Percentiles rank a stretch among this genome's conserved stretches.
phyloP scores from a whole-genome alignment of 2,329 filamentous ascomycete species.

The Alternaria infectoria region DNA sequence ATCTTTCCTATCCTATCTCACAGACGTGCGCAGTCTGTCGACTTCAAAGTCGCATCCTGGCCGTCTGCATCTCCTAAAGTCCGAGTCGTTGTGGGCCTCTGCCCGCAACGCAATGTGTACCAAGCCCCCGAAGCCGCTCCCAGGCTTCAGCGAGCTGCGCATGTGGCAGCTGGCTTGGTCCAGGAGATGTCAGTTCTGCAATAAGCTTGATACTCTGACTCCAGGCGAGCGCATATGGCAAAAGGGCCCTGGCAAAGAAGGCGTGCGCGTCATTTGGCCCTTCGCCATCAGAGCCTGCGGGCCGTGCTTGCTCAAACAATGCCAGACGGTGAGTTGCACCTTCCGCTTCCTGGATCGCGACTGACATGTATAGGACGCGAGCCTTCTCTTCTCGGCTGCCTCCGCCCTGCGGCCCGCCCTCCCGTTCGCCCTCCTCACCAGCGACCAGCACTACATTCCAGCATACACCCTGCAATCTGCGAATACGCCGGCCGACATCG shows the following conservation, averaged over 20 bases:
- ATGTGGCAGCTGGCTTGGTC: slow-evolving; percentile 77
- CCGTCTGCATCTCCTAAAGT: slow-evolving; percentile 55
- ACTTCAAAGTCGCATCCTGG: slow-evolving; percentile 37
- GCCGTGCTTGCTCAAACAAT: slow-evolving; percentile 65
- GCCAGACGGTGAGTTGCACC: slow-evolving; percentile 66
- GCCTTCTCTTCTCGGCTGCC: slow-evolving; percentile 68
- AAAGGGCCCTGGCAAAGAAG: slow-evolving; percentile 66
- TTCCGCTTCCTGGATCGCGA: slow-evolving; percentile 8
- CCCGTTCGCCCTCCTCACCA: slow-evolving; percentile 70
- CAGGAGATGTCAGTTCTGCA: slow-evolving; percentile 71
- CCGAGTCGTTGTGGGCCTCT: slow-evolving; percentile 73
- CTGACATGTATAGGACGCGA: slow-evolving; percentile 65
- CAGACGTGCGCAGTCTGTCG: slow-evolving; percentile 44
- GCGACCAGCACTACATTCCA: slow-evolving; percentile 66
- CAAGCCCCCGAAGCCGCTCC: slow-evolving; percentile 72
- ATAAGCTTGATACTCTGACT: slow-evolving; percentile 46
- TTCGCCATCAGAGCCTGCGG: slow-evolving; percentile 73
- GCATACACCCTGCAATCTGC: slow-evolving; percentile 61
- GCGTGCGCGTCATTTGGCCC: slow-evolving; percentile 71
- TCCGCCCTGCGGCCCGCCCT: slow-evolving; percentile 71
- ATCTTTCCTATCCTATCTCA: slow-evolving; percentile 63
- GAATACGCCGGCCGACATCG: slow-evolving; percentile 55
- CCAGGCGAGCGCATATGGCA: slow-evolving; percentile 57
- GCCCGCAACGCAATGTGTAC: slow-evolving; percentile 71
- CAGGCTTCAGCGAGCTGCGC: slow-evolving; percentile 69